Conservation (phyloP, 352 stramenopile genomes). For the Paralagenidium karlingii region DNA sequence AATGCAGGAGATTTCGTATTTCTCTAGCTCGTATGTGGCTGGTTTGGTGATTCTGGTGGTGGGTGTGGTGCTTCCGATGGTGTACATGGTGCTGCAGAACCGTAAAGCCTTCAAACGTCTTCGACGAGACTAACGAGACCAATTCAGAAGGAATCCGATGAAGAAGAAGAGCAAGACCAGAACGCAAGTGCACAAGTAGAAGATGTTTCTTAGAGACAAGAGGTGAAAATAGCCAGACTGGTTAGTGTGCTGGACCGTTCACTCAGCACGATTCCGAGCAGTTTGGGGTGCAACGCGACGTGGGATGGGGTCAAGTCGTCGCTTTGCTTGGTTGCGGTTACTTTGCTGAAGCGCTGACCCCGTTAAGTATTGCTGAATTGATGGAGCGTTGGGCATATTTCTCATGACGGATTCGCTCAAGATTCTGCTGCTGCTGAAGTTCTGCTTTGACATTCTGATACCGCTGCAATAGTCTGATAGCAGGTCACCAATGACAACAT, state of each 20-base stretch:
- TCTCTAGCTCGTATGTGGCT: constrained; percentile 50
- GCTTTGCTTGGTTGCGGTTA: too few relatives aligned
- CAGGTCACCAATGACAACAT: constrained; percentile 4
- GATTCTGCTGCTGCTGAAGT: constrained; percentile 89
- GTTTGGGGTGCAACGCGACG: too few relatives aligned
- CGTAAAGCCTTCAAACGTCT: constrained; percentile 80
- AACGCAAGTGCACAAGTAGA: too few relatives aligned
- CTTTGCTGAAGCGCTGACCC: too few relatives aligned
- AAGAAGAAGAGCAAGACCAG: too few relatives aligned
- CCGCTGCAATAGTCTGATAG: constrained; percentile 75
- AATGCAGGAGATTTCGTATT: constrained; percentile 60
- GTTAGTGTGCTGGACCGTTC: too few relatives aligned
- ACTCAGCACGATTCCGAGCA: too few relatives aligned
- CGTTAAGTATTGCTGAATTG: too few relatives aligned
- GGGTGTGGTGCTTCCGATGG: constrained; percentile 60
- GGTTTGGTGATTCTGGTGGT: constrained; percentile 52
- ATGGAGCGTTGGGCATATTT: constrained; percentile 45
- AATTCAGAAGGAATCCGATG: too few relatives aligned
- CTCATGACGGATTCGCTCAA: constrained; percentile 84
- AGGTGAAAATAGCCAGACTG: too few relatives aligned
- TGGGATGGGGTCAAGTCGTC: too few relatives aligned
- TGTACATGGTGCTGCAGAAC: constrained; percentile 82
- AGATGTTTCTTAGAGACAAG: too few relatives aligned
- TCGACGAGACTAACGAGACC: constrained; percentile 17
- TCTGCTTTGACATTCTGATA: constrained; percentile 95